Base-by-base conservation (phyloP, 1,284 basidiomycete species). In the Cryptococcus jaspeensis region DNA sequence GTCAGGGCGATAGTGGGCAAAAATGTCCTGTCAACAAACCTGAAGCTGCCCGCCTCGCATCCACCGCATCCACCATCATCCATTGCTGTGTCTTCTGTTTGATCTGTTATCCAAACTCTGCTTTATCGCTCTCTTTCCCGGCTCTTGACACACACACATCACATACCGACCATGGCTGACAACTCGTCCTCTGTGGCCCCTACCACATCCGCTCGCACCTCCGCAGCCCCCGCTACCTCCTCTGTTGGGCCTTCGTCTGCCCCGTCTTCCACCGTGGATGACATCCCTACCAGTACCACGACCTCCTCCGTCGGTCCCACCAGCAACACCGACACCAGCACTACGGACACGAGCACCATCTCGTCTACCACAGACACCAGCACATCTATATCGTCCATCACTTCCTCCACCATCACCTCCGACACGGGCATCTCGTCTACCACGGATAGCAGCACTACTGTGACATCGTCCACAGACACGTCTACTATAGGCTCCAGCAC, bases 361-460 rank as follows among this genome's bases (percentile, higher is more conserved):
- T 20, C 42, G 37, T 56, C 59, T 13, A 44, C 50, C 36, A 40
- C 41, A 28, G 42, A 47, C 22, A 44, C 57, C 12, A 53, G 61
- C 22, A n/a, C 40, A 20, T 20, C 52, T 18, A 25, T 37, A 20
- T 54, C 58, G 20, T 59, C 60, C 13, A 42, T 54, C 11, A 43
- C 51, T 15, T 41, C 54, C 28, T 61, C 66, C 20, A 41, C 59
- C 25, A 46, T 52, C 16, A 44, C 9, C 23, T 56, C 56, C 18
- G 52, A 36, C 22, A 20, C 47, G 37, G 13, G 2, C 37, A 23
- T 28, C 37, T 50, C 49, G 35, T 39, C 46, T n/a, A 48, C 23
- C 32, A 48, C 52, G 8, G 28, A 32, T 5, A 32, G 28, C 28
- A 32, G 28, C n/a, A n/a, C n/a, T 32, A 32, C 28, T 56, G 15